Percentiles rank a stretch among this genome's conserved stretches.
These are phyloP conservation scores for Camelina hispida DNA, from an alignment of 345 rosid species.

Conservation along the genomic window DNA sequence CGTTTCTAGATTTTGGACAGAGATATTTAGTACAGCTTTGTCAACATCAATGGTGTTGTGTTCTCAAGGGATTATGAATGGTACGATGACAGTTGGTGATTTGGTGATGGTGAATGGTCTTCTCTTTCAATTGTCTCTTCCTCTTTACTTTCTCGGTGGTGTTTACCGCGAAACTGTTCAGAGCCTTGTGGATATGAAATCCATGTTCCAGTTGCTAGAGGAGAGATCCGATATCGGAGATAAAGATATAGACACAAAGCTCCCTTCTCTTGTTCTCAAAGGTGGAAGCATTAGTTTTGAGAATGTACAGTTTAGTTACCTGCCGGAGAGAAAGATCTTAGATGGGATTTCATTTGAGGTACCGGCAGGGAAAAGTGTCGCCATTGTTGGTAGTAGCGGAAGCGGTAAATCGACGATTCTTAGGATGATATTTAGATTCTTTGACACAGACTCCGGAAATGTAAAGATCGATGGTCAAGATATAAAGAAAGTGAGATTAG, in stretches of 20 bases:
- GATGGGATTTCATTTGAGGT: constrained; percentile 84
- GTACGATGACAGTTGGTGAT: constrained; percentile 94
- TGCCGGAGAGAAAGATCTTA: constrained; percentile 77
- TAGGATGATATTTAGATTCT: constrained; percentile 85
- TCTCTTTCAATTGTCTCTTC: constrained; percentile 93
- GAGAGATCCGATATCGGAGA: constrained; percentile 76
- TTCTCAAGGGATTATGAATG: constrained; percentile 78
- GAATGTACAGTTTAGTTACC: constrained; percentile 80
- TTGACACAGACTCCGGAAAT: constrained; percentile 73
- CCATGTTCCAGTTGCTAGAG: constrained; percentile 91
- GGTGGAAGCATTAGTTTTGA: constrained; percentile 88
- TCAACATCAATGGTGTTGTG: constrained; percentile 92
- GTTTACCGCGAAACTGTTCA: constrained; percentile 96
- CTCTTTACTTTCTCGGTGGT: constrained; percentile 92
- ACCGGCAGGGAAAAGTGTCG: constrained; percentile 93
- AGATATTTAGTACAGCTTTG: constrained; percentile 86
- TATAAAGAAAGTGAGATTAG: constrained; percentile 62
- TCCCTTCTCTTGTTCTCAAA: constrained; percentile 64
- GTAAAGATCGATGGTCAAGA: constrained; percentile 90
- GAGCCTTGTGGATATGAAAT: constrained; percentile 87
- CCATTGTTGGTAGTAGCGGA: constrained; percentile 95
- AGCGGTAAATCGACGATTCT: constrained; percentile 96
- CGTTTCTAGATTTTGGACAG: constrained; percentile 88
- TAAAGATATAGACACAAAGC: constrained; percentile 63
- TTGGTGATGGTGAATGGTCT: constrained; percentile 99